Base-by-base conservation (phyloP, 2,329 filamentous ascomycete genomes). In the Colletotrichum cuscutae region DNA sequence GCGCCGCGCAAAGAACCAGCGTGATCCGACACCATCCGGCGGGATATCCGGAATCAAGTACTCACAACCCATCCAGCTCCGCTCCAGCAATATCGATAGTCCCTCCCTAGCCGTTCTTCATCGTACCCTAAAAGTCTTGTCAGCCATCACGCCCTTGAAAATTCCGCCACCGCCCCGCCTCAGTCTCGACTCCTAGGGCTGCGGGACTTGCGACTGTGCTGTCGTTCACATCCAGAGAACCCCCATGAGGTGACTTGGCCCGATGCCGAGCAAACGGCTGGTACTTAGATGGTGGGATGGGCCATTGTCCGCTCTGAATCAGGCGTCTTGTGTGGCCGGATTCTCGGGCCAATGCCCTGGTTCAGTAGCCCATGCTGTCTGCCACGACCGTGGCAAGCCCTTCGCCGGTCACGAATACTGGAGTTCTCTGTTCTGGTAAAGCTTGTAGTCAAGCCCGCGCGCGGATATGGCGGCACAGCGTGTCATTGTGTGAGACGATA, bases 371-470 rank as follows among this genome's bases (percentile, higher is more conserved):
- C 52, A 24, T 11, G 42, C 19, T 22, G 8, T 54, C 52, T 54
- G 11, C 22, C 52, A 12, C 24, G 24, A 22, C 52, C 52, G 13
- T 26, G 52, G 22, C 52, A 26, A 83, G 84, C 5, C 80, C 81
- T 13, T 15, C 62, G 42, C 42, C 0, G 42, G 42, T n/a, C 42
- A 9, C 19, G 42, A n/a, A n/a, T n/a, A 19, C 42, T 49, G 15
- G 42, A 19, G 19, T 49, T 19, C 42, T 49, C 4, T n/a, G 7
- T 8, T 49, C 42, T 49, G 42, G 0, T n/a, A 2, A 49, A 49
- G 42, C 19, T 49, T 49, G 42, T 49, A 49, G 4, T 49, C 42
- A n/a, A 49, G 19, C 5, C 42, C 4, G 2, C 15, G 3, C 19
- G 42, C 15, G 15, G 42, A 1, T 19, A 49, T 49, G 42, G 8